Conservation (phyloP, 768 basidiomycete species). For the Amanita fuliginea region DNA sequence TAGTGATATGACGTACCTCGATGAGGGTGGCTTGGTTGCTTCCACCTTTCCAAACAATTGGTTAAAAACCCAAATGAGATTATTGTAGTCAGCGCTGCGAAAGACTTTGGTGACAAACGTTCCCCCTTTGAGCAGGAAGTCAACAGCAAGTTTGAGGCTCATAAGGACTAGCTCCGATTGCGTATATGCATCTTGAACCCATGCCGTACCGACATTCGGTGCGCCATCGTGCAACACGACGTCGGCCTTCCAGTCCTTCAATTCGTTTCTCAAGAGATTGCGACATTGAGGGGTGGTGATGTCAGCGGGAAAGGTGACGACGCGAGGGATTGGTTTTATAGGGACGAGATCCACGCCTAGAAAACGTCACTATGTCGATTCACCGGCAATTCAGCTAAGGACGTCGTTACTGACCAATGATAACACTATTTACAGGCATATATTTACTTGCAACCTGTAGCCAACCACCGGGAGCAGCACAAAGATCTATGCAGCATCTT, state of each 20-base stretch:
- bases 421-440: conserved; percentile 88
- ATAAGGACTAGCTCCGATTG: conserved; percentile 96
- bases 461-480: conserved; percentile 99
- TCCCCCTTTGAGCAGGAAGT: conserved; percentile 88
- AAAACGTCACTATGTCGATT: not conserved
- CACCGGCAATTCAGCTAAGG: not conserved
- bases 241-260: conserved; percentile 99
- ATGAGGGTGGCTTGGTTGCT: conserved; percentile 97
- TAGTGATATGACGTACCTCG: conserved; percentile 44
- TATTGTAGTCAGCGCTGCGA: conserved; percentile 96
- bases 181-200: conserved; percentile 97
- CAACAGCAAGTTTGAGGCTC: conserved; percentile 90
- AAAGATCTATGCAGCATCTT: conserved; percentile 93
- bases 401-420: conserved; percentile 54
- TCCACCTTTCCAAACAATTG: conserved; percentile 95
- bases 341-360: conserved; percentile 91
- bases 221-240: conserved; percentile 98
- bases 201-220: conserved; percentile 97
- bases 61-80: conserved; percentile 96
- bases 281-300: conserved; percentile 92
- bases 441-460: conserved; percentile 96
- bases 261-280: conserved; percentile 69
- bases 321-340: conserved; percentile 91
- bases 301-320: conserved; percentile 85
- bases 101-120: conserved; percentile 98